These are phyloP conservation scores for Penicillium occitanis DNA, from an alignment of 2,329 filamentous ascomycete genomes.

Conservation along the genomic window DNA sequence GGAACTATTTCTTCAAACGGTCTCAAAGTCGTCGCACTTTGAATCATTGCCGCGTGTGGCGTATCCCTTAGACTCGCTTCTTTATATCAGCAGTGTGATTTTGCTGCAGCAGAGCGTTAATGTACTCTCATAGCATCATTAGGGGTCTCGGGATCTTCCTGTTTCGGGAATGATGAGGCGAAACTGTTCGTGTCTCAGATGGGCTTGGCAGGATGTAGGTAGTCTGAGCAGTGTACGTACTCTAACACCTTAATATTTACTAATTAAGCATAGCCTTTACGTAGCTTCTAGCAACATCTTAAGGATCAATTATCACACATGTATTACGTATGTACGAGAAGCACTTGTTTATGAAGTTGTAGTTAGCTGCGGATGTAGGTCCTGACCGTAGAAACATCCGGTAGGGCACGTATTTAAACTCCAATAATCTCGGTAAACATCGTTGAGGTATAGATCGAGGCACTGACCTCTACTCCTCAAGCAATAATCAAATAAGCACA, in stretches of 20 bases:
- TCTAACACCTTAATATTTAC: no score
- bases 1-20: background rate
- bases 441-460: background rate
- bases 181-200: slow-evolving; percentile 14
- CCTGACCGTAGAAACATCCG: no score
- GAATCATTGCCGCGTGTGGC: background rate
- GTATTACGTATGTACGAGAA: background rate
- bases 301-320: background rate
- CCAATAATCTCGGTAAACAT: no score
- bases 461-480: background rate
- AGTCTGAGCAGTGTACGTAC: background rate
- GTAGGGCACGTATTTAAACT: no score
- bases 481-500: background rate
- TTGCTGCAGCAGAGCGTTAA: background rate
- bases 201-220: background rate
- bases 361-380: background rate
- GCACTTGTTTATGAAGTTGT: background rate
- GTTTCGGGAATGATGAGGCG: slow-evolving; percentile 15
- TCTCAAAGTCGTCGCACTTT: slow-evolving; percentile 10
- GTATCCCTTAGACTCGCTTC: background rate
- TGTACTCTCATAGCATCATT: background rate
- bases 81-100: background rate
- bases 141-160: background rate
- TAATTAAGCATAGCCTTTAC: background rate
- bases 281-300: background rate